Evolutionary conservation across 345 rosid species (phyloP).

Genomic region (Bruguiera sexangula): DNA sequence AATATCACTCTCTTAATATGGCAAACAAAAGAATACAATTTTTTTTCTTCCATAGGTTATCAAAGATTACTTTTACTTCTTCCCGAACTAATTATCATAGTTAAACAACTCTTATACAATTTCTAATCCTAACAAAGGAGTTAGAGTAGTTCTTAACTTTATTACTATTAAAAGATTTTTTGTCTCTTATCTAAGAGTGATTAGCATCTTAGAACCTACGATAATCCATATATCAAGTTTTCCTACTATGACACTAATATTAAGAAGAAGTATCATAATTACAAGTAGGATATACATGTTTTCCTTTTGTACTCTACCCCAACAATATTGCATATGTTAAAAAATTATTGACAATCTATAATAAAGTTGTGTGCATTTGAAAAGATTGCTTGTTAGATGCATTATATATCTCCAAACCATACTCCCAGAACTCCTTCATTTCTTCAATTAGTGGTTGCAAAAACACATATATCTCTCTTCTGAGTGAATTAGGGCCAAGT

Average conservation of each 20-base stretch:
- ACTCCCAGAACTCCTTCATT: neutral
- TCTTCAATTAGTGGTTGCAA: neutral
- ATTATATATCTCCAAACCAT: neutral
- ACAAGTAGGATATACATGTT: too few species aligned
- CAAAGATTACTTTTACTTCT: neutral
- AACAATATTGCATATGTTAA: neutral
- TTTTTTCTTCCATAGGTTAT: neutral
- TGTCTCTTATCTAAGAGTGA: neutral
- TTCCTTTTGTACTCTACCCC: neutral
- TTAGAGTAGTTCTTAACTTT: neutral
- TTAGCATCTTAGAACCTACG: neutral
- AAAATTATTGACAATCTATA: neutral
- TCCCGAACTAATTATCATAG: neutral
- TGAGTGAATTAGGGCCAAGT: neutral
- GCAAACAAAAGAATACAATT: neutral
- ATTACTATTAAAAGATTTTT: neutral
- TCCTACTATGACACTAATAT: neutral
- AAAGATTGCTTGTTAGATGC: neutral
- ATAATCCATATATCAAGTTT: conserved; percentile 1
- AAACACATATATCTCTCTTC: neutral
- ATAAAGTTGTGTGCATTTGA: neutral
- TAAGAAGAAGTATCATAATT: neutral
- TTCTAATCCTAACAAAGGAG: neutral
- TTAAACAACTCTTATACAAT: neutral
- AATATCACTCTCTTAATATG: neutral